Conservation (phyloP, 257 asterid species). For the Solanum habrochaites region DNA sequence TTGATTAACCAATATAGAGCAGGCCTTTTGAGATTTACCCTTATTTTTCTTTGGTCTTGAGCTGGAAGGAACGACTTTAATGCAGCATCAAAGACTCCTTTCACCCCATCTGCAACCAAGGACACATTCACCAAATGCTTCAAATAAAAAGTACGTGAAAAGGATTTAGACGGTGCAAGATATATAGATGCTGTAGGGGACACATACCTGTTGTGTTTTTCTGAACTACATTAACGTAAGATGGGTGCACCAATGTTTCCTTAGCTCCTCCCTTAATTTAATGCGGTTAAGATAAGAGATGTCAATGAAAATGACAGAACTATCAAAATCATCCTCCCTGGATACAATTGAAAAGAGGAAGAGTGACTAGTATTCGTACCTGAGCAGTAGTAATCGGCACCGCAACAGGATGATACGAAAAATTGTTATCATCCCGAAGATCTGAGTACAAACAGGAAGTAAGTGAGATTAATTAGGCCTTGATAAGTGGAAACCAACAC, state of each 20-base stretch:
- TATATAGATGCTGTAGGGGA: not conserved
- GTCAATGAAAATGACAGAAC: not conserved
- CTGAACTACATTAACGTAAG: slow-evolving; percentile 64
- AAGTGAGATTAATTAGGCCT: not conserved
- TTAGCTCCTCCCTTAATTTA: slow-evolving; percentile 56
- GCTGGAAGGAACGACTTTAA: slow-evolving; percentile 23
- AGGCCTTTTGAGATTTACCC: slow-evolving; percentile 12
- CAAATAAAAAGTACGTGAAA: not conserved
- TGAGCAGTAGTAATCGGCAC: slow-evolving; percentile 83
- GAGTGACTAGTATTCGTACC: slow-evolving; percentile 23
- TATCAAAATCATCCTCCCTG: not conserved
- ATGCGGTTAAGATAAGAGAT: not conserved
- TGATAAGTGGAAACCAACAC: not conserved
- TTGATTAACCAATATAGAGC: slow-evolving; percentile 15
- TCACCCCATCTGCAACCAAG: slow-evolving; percentile 11
- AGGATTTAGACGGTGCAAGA: not conserved
- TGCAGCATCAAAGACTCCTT: slow-evolving; percentile 20
- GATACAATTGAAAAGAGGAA: not conserved
- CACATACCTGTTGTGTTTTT: slow-evolving; percentile 61
- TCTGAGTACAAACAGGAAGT: slow-evolving; percentile 25
- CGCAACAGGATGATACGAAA: slow-evolving; percentile 82
- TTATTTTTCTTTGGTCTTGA: slow-evolving; percentile 16
- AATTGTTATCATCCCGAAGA: slow-evolving; percentile 93
- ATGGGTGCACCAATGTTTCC: slow-evolving; percentile 48
- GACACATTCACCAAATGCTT: not conserved